Evolutionary conservation across 768 basidiomycete species (phyloP).

Genomic region (Lactarius sp.): DNA sequence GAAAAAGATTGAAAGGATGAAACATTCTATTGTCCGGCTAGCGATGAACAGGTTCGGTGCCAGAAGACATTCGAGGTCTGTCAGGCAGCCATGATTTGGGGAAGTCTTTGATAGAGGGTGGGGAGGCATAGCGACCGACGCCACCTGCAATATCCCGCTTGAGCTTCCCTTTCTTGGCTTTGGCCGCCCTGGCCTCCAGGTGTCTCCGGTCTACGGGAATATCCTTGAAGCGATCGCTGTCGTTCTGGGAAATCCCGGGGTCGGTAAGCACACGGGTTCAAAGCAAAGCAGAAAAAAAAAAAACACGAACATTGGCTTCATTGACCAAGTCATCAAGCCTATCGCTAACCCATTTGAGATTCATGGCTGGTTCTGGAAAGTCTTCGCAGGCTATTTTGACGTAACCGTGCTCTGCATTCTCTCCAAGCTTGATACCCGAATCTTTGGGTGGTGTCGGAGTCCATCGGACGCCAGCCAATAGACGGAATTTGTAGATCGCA

Average conservation of each 20-base stretch:
- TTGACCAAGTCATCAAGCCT: slow-evolving; percentile 68
- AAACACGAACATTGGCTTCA: slow-evolving; percentile 85
- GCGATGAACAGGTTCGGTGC: not conserved
- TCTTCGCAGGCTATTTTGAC: slow-evolving; percentile 90
- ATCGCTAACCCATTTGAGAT: slow-evolving; percentile 93
- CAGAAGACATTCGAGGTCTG: not conserved
- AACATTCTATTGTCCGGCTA: slow-evolving; percentile 8
- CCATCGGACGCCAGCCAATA: slow-evolving; percentile 89
- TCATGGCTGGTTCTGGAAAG: slow-evolving; percentile 77
- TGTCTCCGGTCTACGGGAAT: slow-evolving; percentile 83
- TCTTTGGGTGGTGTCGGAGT: slow-evolving; percentile 66
- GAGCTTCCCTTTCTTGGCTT: slow-evolving; percentile 64
- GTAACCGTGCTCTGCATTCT: slow-evolving; percentile 63
- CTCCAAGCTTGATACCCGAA: slow-evolving; percentile 49
- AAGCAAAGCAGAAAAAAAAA: slow-evolving; percentile 23
- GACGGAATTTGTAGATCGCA: slow-evolving; percentile 78
- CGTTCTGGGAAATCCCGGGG: slow-evolving; percentile 32
- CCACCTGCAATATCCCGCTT: slow-evolving; percentile 24
- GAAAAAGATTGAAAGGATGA: not conserved
- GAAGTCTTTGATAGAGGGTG: slow-evolving; percentile 26
- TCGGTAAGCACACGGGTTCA: not conserved
- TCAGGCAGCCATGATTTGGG: slow-evolving; percentile 26
- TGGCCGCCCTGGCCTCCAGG: slow-evolving; percentile 62
- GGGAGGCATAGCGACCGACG: slow-evolving; percentile 19
- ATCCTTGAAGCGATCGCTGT: slow-evolving; percentile 46